Conservation (phyloP, 768 basidiomycete species). For the Pleurotus pulmonarius region DNA sequence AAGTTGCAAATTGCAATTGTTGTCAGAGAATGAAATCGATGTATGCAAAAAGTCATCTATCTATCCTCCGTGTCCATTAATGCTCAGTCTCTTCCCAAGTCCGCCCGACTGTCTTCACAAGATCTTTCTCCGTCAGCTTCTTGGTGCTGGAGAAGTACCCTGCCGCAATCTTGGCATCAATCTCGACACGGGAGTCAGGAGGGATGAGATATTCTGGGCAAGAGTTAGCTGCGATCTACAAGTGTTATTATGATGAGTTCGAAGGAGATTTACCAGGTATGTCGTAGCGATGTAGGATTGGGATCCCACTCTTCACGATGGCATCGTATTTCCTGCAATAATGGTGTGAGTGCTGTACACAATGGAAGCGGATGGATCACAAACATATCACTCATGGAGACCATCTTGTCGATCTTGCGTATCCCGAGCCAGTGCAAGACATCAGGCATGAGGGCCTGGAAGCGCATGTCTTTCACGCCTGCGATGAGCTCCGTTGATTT, state of each 20-base stretch:
- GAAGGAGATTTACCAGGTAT: slow-evolving; percentile 56
- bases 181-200: slow-evolving; percentile 88
- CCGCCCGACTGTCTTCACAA: slow-evolving; percentile 82
- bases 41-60: neutral
- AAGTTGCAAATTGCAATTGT: too few relatives aligned
- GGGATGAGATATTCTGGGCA: slow-evolving; percentile 77
- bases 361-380: slow-evolving; percentile 14
- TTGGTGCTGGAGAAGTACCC: slow-evolving; percentile 89
- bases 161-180: slow-evolving; percentile 93
- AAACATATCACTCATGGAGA: slow-evolving; percentile 86
- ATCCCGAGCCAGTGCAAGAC: slow-evolving; percentile 95
- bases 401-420: slow-evolving; percentile 84
- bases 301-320: slow-evolving; percentile 85
- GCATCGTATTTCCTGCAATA: slow-evolving; percentile 84
- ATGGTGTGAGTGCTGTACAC: neutral
- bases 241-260: too few relatives aligned
- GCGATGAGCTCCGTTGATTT: slow-evolving; percentile 90
- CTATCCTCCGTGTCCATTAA: slow-evolving; percentile 20
- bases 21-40: too few relatives aligned
- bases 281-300: slow-evolving; percentile 79
- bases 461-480: slow-evolving; percentile 95
- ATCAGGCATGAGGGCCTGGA: slow-evolving; percentile 93
- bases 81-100: slow-evolving; percentile 92
- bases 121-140: slow-evolving; percentile 71
- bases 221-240: neutral